phyloP scores from a whole-genome alignment of 2,329 filamentous ascomycete species.

The Lecanicillium sp. region DNA sequence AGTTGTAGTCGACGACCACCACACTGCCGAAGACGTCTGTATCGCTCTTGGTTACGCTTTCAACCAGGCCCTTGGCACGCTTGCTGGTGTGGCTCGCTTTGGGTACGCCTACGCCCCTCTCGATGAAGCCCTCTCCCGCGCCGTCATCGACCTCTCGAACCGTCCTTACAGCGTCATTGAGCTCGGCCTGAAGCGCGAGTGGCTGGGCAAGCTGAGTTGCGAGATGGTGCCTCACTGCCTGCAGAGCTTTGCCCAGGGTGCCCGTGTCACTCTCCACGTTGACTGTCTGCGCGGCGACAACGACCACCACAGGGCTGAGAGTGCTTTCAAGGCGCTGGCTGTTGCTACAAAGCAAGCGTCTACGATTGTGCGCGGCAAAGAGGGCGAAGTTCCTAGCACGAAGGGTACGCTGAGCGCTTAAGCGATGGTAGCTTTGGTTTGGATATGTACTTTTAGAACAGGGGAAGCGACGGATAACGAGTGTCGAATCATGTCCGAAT shows the following conservation, averaged over 20 bases:
- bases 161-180: constrained; percentile 79
- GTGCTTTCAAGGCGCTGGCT: constrained; percentile 92
- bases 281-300: constrained; percentile 86
- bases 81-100: constrained; percentile 79
- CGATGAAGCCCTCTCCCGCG: constrained; percentile 88
- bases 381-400: constrained; percentile 90
- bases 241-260: constrained; percentile 86
- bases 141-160: constrained; percentile 91
- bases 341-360: constrained; percentile 76
- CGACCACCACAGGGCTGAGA: constrained; percentile 94
- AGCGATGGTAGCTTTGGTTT: constrained; percentile 1
- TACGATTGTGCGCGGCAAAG: constrained; percentile 64
- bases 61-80: constrained; percentile 66
- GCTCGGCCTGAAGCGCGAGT: constrained; percentile 79
- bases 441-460: neutral
- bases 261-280: constrained; percentile 88
- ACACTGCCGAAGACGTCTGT: constrained; percentile 93
- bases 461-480: neutral
- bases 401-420: constrained; percentile 77
- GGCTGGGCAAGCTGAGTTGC: constrained; percentile 83
- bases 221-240: constrained; percentile 98
- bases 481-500: no score
- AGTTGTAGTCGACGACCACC: constrained; percentile 83
- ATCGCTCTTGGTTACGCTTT: constrained; percentile 85
- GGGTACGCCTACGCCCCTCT: constrained; percentile 88